These are phyloP conservation scores for Yarrowia galli DNA, from an alignment of 1,139 yeast species.

Conservation along the genomic window DNA sequence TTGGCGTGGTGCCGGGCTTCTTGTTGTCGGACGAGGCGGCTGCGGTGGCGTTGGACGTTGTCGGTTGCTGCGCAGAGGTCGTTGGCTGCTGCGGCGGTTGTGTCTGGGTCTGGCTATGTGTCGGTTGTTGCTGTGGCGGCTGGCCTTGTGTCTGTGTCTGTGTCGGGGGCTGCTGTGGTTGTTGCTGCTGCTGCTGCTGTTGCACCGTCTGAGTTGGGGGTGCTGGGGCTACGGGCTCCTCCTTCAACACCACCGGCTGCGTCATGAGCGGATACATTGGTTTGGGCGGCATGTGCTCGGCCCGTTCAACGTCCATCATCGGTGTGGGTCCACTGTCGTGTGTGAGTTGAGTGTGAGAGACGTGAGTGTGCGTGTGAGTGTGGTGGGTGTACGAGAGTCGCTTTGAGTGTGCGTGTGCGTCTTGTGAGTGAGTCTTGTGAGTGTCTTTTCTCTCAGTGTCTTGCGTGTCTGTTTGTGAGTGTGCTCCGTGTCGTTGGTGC, in stretches of 20 bases:
- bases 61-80: constrained; percentile 5
- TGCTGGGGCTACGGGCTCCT: constrained; percentile 3
- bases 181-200: constrained; percentile 13
- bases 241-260: constrained; percentile 30
- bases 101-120: constrained; percentile 2
- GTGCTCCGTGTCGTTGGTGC: neutral
- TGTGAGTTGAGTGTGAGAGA: neutral
- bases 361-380: neutral
- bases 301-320: constrained; percentile 38
- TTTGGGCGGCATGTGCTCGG: constrained; percentile 38
- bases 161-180: constrained; percentile 13
- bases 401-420: too few species aligned
- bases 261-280: constrained; percentile 35
- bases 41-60: neutral
- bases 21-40: neutral
- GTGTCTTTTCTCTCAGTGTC: neutral
- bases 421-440: neutral
- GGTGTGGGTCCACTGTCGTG: constrained; percentile 7
- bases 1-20: constrained; percentile 30
- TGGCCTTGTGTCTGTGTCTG: neutral
- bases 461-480: neutral
- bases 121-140: constrained; percentile 16
- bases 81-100: constrained; percentile 3
- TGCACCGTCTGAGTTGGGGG: constrained; percentile 2
- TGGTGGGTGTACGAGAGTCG: neutral